Base-by-base conservation (phyloP, 495 filamentous ascomycete genomes). In the Neurospora sp. region DNA sequence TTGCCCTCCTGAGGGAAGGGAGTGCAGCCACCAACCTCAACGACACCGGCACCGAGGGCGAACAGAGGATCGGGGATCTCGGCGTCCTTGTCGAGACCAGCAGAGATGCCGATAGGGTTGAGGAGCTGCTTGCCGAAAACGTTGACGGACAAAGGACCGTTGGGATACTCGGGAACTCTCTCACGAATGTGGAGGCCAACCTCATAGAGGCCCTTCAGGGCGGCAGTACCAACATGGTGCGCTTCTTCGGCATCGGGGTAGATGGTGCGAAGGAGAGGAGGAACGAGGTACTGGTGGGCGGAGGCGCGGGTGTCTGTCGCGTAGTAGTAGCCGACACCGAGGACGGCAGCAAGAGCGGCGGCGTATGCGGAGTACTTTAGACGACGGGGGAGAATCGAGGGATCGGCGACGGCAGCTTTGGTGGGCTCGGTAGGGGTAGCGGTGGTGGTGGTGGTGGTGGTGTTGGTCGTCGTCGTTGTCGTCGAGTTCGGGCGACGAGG, bases 1-100 rank as follows among this genome's bases (percentile, higher is more conserved):
- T 98, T 98, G 7, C 96, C 96, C 8, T 87, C 87, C 78, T 99
- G 96, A 0, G 94, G 92, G 5, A 87, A 80, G 0, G 94, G 93
- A 6, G 96, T 98, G 48, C 91, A 91, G 35, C 95, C 96, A 71
- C 96, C 96, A 6, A 99, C 90, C 79, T 98, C 96, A 41, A 99
- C 91, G 65, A 97, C 87, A 6, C 87, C 88, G 6, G 93, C 89
- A 22, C 95, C 95, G 7, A 97, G 85, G 3, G 89, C 91, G 72
- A 97, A 91, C 12, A 98, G 86, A 3, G 90, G 85, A 73, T 94
- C 91, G 5, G 93, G 92, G 70, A 97, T 90, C 20, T 96, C 92
- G 53, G 89, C 96, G 78, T 96, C 87, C 82, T 99, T 98, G 84
- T 99, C 96, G 18, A 99, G 88, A 41, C 96, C 96, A 10, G 93